phyloP scores from a whole-genome alignment of 176 grass and related monocot species.

The Poa pratensis region DNA sequence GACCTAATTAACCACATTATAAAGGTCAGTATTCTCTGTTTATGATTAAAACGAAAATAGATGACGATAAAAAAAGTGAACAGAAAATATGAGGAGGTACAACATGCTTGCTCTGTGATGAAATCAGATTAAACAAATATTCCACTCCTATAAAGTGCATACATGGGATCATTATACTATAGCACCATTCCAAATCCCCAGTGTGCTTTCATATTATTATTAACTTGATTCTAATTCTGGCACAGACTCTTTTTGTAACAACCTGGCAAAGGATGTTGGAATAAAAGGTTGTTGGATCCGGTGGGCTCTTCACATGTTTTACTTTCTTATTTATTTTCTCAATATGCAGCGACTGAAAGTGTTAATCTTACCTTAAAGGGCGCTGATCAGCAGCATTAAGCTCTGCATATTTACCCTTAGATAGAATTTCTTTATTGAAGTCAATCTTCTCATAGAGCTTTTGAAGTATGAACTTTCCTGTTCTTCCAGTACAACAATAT shows the following conservation, averaged over 20 bases:
- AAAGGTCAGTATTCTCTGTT: not conserved
- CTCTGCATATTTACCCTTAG: slow-evolving; percentile 85
- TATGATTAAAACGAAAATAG: slow-evolving; percentile 1
- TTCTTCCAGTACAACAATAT: slow-evolving; percentile 29
- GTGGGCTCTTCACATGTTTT: not conserved
- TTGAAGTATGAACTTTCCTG: slow-evolving; percentile 89
- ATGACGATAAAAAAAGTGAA: slow-evolving; percentile 26
- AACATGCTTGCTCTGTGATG: slow-evolving; percentile 4
- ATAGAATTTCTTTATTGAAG: slow-evolving; percentile 92
- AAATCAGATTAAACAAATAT: slow-evolving; percentile 23
- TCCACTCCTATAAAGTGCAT: not conserved
- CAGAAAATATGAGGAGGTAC: slow-evolving; percentile 24
- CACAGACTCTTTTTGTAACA: not conserved
- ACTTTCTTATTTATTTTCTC: not conserved
- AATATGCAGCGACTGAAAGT: not conserved
- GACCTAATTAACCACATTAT: slow-evolving; percentile 19
- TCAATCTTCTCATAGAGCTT: slow-evolving; percentile 89
- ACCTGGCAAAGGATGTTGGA: not conserved
- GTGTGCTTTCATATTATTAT: slow-evolving; percentile 5
- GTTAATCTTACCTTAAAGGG: slow-evolving; percentile 65
- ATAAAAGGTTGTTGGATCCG: not conserved
- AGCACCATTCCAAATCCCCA: slow-evolving; percentile 10
- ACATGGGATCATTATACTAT: slow-evolving; percentile 20
- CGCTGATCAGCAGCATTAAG: slow-evolving; percentile 81
- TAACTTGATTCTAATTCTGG: not conserved